These are phyloP conservation scores for Fusarium globosum DNA, from an alignment of 2,329 filamentous ascomycete species.

Conservation along the genomic window DNA sequence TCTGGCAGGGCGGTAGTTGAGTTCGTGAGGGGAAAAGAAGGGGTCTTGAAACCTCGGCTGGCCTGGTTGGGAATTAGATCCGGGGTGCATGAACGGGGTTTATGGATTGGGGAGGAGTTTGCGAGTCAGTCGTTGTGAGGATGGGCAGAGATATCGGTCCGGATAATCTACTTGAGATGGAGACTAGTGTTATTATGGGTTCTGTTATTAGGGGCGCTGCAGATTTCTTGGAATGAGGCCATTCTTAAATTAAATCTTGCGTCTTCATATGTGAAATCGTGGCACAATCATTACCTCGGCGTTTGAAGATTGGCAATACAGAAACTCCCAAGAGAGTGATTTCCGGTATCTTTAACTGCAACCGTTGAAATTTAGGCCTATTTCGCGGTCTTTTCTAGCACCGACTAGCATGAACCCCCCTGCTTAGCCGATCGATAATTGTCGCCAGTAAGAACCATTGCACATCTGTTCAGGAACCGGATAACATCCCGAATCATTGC, in stretches of 20 bases:
- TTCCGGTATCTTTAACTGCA: neutral
- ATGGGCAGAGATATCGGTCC: neutral
- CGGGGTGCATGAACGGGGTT: conserved; percentile 14
- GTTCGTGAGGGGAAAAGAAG: neutral
- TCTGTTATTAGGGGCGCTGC: neutral
- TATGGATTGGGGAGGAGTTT: neutral
- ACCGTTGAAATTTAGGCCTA: neutral
- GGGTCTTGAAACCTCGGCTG: conserved; percentile 25
- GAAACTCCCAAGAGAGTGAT: neutral
- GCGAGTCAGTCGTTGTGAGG: neutral
- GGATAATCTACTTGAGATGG: neutral
- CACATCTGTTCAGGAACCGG: neutral
- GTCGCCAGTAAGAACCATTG: neutral
- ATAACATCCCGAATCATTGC: neutral
- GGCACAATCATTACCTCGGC: neutral
- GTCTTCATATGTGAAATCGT: neutral
- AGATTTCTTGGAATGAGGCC: neutral
- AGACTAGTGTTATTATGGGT: neutral
- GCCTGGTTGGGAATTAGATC: conserved; percentile 14
- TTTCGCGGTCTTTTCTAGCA: neutral
- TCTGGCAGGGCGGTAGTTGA: conserved; percentile 18
- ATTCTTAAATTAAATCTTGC: neutral
- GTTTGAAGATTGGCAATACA: neutral
- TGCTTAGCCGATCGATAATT: neutral
- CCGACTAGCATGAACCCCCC: neutral